Base-by-base conservation (phyloP, 179 eudicot genomes). In the Silene vulgaris region DNA sequence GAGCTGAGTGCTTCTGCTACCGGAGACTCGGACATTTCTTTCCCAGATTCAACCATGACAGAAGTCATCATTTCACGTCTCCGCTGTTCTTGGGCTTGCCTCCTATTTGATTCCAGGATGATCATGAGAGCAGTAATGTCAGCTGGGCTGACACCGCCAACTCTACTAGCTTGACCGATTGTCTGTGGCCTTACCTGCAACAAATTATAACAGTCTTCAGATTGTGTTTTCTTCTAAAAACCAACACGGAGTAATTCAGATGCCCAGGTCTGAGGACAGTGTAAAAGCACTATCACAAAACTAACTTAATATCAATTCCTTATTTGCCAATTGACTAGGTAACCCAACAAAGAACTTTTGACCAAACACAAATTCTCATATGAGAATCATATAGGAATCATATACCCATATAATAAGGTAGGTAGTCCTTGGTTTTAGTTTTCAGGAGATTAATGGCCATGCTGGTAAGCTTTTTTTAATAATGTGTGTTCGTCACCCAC, bases 101-200 rank as follows among this genome's bases (percentile, higher is more conserved):
- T 89, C 45, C 91, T 65, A 66, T 87, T 89, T 32, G 89, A 76
- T 85, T 95, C 97, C 57, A 92, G 83, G 83, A 90, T 83, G 78
- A 95, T 90, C 63, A 95, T 84, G 57, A 95, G 90, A 59, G 97
- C 90, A 28, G 97, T 95, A 66, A 92, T 86, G 80, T 95, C 97
- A 78, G 99, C 97, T 23, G 97, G 97, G 86, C 86, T 95, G 61
- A 95, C 97, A 37, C 99, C 99, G 28, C 96, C 99, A 8, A 92
- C 97, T 87, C 97, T 85, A 79, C 95, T 89, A 48, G 97, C 99
- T 83, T 95, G 99, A 62, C 99, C 99, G 19, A 95, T 85, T 8
- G 99, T 95, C 79, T 95, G 95, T 29, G 99, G 99, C 77, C 90
- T 90, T 61, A 95, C 90, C 98, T 93, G 88, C 62, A 73, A 71